Evolutionary conservation across 1,284 basidiomycete species (phyloP).

Genomic region (Gomphus bonarii): DNA sequence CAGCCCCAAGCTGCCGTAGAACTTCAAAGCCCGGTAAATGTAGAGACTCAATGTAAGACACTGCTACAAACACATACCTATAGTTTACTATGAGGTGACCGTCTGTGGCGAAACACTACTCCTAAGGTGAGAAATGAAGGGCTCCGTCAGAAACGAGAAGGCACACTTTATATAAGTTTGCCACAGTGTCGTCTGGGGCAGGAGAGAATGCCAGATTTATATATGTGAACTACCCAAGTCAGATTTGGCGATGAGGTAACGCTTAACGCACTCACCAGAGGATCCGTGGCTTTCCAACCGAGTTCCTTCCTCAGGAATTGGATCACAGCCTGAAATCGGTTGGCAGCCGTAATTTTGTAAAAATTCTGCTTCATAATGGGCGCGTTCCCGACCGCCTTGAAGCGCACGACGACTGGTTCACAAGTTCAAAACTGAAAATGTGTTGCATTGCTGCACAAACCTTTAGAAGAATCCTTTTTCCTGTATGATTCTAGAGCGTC

Average conservation of each 20-base stretch:
- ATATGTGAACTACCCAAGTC: conserved; percentile 73
- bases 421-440: neutral
- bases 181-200: conserved; percentile 86
- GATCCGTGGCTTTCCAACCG: conserved; percentile 80
- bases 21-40: conserved; percentile 24
- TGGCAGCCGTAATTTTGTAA: conserved; percentile 93
- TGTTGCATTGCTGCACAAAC: no score
- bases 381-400: conserved; percentile 97
- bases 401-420: conserved; percentile 81
- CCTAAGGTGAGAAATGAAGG: neutral
- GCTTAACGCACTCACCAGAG: conserved; percentile 52
- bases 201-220: conserved; percentile 97
- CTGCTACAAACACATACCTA: conserved; percentile 43
- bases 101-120: conserved; percentile 83
- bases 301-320: conserved; percentile 88
- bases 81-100: conserved; percentile 95
- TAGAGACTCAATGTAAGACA: neutral
- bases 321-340: conserved; percentile 92
- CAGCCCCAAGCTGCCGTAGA: conserved; percentile 67
- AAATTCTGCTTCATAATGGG: conserved; percentile 99
- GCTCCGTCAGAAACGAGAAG: conserved; percentile 1
- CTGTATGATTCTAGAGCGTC: conserved; percentile 76
- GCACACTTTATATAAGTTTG: conserved; percentile 74
- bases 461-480: conserved; percentile 75
- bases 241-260: conserved; percentile 3